These are phyloP conservation scores for Leishmania arabica DNA, from an alignment of 208 protist species.

Conservation along the genomic window DNA sequence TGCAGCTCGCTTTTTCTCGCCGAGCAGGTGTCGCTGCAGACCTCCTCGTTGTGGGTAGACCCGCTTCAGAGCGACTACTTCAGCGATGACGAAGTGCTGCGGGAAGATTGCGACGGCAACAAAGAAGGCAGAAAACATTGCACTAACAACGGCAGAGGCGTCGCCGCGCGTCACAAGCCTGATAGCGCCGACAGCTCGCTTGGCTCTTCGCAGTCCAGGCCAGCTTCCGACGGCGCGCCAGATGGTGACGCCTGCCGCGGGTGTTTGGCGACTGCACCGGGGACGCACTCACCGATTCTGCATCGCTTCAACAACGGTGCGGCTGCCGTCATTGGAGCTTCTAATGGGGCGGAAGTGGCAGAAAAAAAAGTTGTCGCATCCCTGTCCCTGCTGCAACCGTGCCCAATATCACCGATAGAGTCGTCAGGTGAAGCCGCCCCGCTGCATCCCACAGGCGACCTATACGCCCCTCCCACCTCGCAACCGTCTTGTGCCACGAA, in stretches of 20 bases:
- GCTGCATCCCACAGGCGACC: not conserved
- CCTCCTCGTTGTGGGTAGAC: constrained; percentile 15
- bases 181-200: not conserved
- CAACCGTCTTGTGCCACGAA: not conserved
- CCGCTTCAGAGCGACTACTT: constrained; percentile 2
- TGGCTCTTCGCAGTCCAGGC: not conserved
- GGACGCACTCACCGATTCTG: not conserved
- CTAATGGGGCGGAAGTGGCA: not conserved
- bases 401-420: not conserved
- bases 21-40: not conserved
- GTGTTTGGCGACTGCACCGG: not conserved
- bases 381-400: not conserved
- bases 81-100: not conserved
- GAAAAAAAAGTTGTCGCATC: not conserved
- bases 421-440: not conserved
- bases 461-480: not conserved
- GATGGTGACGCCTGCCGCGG: constrained; percentile 11
- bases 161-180: not conserved
- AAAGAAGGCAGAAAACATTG: not conserved
- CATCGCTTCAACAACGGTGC: not conserved
- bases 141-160: not conserved
- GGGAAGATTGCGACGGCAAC: not conserved
- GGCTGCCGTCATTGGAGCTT: not conserved
- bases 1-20: not conserved
- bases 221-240: constrained; percentile 3